Base-by-base conservation (phyloP, 306 rosid genomes). In the Prunus fruticosa region DNA sequence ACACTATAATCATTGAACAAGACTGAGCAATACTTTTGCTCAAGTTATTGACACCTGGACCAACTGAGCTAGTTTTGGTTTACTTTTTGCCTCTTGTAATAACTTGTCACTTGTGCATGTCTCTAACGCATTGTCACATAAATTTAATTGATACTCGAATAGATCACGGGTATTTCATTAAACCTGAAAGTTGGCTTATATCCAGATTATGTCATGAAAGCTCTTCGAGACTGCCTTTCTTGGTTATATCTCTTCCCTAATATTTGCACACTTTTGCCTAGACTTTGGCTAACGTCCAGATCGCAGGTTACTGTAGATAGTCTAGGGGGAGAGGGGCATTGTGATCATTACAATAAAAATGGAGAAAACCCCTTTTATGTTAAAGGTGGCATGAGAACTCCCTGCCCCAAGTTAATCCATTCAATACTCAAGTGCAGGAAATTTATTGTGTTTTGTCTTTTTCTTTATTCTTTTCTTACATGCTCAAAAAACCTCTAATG, bases 61-160 rank as follows among this genome's bases (percentile, higher is more conserved):
- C 65, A 65, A 64, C 15, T 22, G 54, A 27, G 61, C 22, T 77
- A 68, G 51, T 56, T 43, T 23, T 74, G 62, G 46, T 16, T 62
- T 12, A 13, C 2, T 20, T 67, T 65, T 76, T 18, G 61, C 61
- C 58, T 51, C 23, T 69, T 47, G n/a, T 50, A 65, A 3, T 9
- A 25, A 18, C 43, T 27, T 15, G 16, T 28, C 16, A 20, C 34
- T 66, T 43, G 52, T 66, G 54, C 34, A 9, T 32, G 1, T 53
- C 28, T 38, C 43, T 38, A 28, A 11, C 27, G 10, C 61, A 20
- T n/a, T 0, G 30, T 71, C 0, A 4, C 15, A 18, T 30, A n/a
- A 52, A 32, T 12, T 14, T 15, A 63, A 30, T 56, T 52, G 11
- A n/a, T 70, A 51, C 47, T 16, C 6, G 2, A 71, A n/a, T 34